Percentiles rank a stretch among this genome's conserved stretches.
Evolutionary conservation across 345 rosid genomes (phyloP).

Genomic region (Fremontodendron californicum): DNA sequence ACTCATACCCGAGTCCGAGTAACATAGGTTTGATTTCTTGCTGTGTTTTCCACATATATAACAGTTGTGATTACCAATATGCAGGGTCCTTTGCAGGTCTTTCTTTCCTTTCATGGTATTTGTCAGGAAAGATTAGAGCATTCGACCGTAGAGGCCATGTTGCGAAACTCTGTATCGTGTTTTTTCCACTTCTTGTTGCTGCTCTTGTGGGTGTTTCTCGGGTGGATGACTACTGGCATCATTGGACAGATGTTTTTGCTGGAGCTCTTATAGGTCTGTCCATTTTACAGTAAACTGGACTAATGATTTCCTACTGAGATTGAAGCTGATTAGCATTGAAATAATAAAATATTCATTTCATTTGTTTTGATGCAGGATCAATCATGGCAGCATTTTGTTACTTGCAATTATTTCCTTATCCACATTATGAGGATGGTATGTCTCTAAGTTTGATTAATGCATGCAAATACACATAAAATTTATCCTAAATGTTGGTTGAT

Average conservation of each 20-base stretch:
- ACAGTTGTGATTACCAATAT: not conserved
- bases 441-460: not conserved
- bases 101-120: slow-evolving; percentile 53
- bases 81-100: slow-evolving; percentile 77
- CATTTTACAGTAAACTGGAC: not conserved
- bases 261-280: slow-evolving; percentile 55
- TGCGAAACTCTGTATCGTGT: slow-evolving; percentile 48
- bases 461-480: too few relatives aligned
- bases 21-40: not conserved
- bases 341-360: not conserved
- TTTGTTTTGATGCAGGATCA: slow-evolving; percentile 25
- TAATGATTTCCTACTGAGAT: not conserved
- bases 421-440: slow-evolving; percentile 40
- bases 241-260: slow-evolving; percentile 66
- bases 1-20: not conserved
- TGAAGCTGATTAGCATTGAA: not conserved
- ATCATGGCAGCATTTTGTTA: slow-evolving; percentile 44
- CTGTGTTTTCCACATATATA: not conserved
- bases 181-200: slow-evolving; percentile 50
- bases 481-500: not conserved
- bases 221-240: slow-evolving; percentile 70
- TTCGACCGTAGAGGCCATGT: slow-evolving; percentile 52
- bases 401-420: slow-evolving; percentile 55
- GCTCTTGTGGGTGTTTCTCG: slow-evolving; percentile 49
- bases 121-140: slow-evolving; percentile 60